These are phyloP conservation scores for Lojkania enalia DNA, from an alignment of 2,329 filamentous ascomycete genomes.

Conservation along the genomic window DNA sequence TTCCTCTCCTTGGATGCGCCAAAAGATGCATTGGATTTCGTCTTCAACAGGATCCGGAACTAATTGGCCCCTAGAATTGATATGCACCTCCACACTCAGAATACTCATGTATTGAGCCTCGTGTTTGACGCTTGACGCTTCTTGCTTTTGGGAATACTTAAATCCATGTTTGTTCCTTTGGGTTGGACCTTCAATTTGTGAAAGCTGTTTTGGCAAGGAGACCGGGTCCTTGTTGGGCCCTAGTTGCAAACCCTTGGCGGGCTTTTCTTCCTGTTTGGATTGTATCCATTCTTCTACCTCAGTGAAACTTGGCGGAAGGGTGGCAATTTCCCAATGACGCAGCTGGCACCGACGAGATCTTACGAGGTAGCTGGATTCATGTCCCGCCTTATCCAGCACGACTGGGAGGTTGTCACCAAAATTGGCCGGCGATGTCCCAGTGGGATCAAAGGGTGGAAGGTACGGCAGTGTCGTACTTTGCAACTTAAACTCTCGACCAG, in stretches of 20 bases:
- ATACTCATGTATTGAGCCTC: conserved; percentile 94
- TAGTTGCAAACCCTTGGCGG: conserved; percentile 9
- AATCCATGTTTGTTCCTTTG: conserved; percentile 80
- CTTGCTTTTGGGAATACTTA: conserved; percentile 79
- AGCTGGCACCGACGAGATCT: conserved; percentile 64
- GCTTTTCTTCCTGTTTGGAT: conserved; percentile 34
- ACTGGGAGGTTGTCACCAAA: conserved; percentile 57
- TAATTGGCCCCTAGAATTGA: conserved; percentile 80
- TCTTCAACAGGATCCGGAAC: conserved; percentile 90
- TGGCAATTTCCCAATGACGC: conserved; percentile 75
- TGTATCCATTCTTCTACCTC: conserved; percentile 73
- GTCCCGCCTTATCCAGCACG: conserved; percentile 55
- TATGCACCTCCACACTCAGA: conserved; percentile 91
- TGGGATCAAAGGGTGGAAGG: conserved; percentile 73
- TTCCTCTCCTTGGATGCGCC: conserved; percentile 81
- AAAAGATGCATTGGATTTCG: conserved; percentile 85
- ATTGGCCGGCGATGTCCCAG: conserved; percentile 59
- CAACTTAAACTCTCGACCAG: conserved; percentile 80
- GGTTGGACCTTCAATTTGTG: conserved; percentile 87
- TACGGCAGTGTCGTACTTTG: conserved; percentile 75
- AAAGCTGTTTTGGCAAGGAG: conserved; percentile 52
- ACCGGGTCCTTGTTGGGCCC: conserved; percentile 20
- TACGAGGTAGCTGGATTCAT: conserved; percentile 56
- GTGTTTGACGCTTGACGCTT: conserved; percentile 75
- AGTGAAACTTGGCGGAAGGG: conserved; percentile 67